Percentiles rank a stretch among this genome's conserved stretches.
Conservation (phyloP, 2,329 filamentous ascomycete species). For the Nakataea oryzae region DNA sequence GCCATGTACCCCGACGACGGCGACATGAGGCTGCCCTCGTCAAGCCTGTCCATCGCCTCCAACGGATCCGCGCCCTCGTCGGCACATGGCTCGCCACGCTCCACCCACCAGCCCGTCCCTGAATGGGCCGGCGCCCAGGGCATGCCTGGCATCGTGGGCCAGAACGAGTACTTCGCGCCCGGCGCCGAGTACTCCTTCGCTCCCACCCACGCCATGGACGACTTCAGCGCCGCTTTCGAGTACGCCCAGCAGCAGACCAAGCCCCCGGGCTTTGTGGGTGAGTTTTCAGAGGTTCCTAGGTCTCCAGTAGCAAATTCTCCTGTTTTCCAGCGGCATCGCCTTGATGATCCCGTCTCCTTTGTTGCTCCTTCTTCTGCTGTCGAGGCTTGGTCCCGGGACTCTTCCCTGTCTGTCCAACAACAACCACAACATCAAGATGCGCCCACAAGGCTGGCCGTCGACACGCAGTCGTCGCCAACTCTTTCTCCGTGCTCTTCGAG, state of each 20-base stretch:
- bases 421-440: background rate
- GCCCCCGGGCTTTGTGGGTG: slow-evolving; percentile 42
- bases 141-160: slow-evolving; percentile 52
- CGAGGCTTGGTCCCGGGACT: slow-evolving; percentile 9
- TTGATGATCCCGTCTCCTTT: slow-evolving; percentile 6
- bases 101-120: slow-evolving; percentile 45
- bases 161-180: slow-evolving; percentile 40
- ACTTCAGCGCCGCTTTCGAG: slow-evolving; percentile 33
- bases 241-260: slow-evolving; percentile 31
- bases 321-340: background rate
- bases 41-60: slow-evolving; percentile 50
- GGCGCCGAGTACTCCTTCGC: slow-evolving; percentile 47
- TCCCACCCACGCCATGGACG: slow-evolving; percentile 32
- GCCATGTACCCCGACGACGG: slow-evolving; percentile 37
- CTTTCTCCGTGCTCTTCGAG: slow-evolving; percentile 15
- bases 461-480: slow-evolving; percentile 17
- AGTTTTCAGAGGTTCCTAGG: slow-evolving; percentile 32
- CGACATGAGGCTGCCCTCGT: slow-evolving; percentile 40
- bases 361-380: slow-evolving; percentile 15
- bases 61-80: slow-evolving; percentile 56
- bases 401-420: background rate
- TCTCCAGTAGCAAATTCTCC: slow-evolving; percentile 7
- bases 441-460: slow-evolving; percentile 11
- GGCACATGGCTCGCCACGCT: slow-evolving; percentile 56
- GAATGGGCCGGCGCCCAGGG: slow-evolving; percentile 48